A percentile compares a stretch with the other conserved stretches of the same genome.
These are phyloP conservation scores for Dictyostelium discoideum DNA, from an alignment of 78 protist species.

Conservation along the genomic window DNA sequence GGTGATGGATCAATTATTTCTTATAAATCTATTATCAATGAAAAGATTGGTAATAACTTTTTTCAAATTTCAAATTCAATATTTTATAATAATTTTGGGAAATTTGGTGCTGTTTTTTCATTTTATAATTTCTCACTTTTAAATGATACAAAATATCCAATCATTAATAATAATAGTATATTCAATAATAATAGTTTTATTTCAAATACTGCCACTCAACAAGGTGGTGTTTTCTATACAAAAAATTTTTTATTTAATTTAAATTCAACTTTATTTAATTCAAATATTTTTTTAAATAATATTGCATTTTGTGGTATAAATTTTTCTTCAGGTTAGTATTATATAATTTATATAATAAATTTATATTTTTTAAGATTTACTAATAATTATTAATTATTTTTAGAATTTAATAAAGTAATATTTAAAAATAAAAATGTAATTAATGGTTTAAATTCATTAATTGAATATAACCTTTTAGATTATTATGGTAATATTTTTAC, in stretches of 20 bases:
- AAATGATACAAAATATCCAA: neutral
- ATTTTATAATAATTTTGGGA: neutral
- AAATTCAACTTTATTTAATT: neutral
- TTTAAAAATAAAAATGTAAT: neutral
- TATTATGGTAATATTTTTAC: neutral
- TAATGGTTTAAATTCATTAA: neutral
- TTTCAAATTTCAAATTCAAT: neutral
- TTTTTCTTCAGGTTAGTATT: neutral
- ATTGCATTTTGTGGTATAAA: neutral
- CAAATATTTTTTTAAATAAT: neutral
- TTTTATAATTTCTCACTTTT: neutral
- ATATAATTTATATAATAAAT: neutral
- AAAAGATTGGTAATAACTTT: neutral
- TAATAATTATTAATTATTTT: neutral
- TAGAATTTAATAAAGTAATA: neutral
- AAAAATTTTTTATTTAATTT: neutral
- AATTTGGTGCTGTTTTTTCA: neutral
- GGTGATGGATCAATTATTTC: neutral
- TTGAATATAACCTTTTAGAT: neutral
- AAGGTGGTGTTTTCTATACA: constrained; percentile 6
- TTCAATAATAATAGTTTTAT: neutral
- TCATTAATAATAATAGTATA: neutral
- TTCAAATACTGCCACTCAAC: neutral
- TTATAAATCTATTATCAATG: neutral
- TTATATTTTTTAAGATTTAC: neutral